Percentiles rank a stretch among this genome's conserved stretches.
phyloP scores from a whole-genome alignment of 2,329 filamentous ascomycete genomes.

The Stachybotrys chartarum region DNA sequence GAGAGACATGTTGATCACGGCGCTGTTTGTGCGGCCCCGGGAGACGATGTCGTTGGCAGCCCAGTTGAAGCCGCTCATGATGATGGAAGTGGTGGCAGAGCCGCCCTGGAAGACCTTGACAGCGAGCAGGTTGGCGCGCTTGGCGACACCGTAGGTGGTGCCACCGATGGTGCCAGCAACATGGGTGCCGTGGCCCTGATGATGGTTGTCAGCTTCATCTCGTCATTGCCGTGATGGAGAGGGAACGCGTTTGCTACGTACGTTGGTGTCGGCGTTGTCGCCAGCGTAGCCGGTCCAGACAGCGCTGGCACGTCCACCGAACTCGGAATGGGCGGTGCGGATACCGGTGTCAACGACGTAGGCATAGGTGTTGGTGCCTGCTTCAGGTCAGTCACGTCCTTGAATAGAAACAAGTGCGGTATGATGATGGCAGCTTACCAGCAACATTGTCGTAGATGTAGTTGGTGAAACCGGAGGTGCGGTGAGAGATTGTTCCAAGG shows the following conservation, averaged over 20 bases:
- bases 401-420: neutral
- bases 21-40: slow-evolving; percentile 27
- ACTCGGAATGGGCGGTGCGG: slow-evolving; percentile 43
- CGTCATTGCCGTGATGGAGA: too few relatives aligned
- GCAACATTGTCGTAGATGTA: slow-evolving; percentile 46
- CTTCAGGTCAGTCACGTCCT: neutral
- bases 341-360: slow-evolving; percentile 61
- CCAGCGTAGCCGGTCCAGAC: slow-evolving; percentile 17
- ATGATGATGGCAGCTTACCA: slow-evolving; percentile 18
- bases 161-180: slow-evolving; percentile 28
- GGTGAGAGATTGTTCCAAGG: slow-evolving; percentile 23
- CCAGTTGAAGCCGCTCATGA: slow-evolving; percentile 29
- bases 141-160: slow-evolving; percentile 31
- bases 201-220: neutral
- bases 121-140: slow-evolving; percentile 33
- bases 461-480: slow-evolving; percentile 12
- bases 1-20: slow-evolving; percentile 51
- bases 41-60: slow-evolving; percentile 36
- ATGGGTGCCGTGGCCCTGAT: slow-evolving; percentile 34
- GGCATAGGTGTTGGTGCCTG: slow-evolving; percentile 38
- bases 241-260: neutral
- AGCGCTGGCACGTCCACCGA: slow-evolving; percentile 40
- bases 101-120: slow-evolving; percentile 36
- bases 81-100: slow-evolving; percentile 18
- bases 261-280: slow-evolving; percentile 17